Base-by-base conservation (phyloP, 75 land plant species). In the Pinus albicaulis region DNA sequence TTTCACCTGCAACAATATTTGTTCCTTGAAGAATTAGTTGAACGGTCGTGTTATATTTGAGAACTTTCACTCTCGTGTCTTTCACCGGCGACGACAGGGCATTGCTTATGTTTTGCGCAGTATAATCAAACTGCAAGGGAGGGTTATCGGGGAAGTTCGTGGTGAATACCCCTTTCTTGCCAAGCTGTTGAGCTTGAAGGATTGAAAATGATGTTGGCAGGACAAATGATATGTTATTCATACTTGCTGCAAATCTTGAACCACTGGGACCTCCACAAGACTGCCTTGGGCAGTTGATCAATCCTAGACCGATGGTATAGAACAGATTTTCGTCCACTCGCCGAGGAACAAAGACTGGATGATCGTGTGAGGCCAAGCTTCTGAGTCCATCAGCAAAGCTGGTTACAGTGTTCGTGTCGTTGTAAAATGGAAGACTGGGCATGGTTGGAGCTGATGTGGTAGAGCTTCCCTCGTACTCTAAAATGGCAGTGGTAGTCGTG, bases 21-120 rank as follows among this genome's bases (percentile, higher is more conserved):
- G 92, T 90, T 74, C 81, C 92, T 70, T 90, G 92, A 74, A 90
- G 73, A 14, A 90, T 82, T 10, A 90, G 79, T 87, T 92, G 88
- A 22, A 92, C 90, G 17, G 76, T 88, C 5, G 92, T 56, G 76
- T 89, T 87, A 79, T 77, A 92, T 1, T 83, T 71, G 25, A 92
- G 77, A 31, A 76, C 76, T 66, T 76, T 78, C 25, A 86, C 78
- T 76, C 82, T 79, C 8, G 92, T 92, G 31, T 75, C 90, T 36
- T 79, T 74, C 58, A 75, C 41, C 0, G 59, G 19, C 87, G 82
- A 48, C 56, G 38, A 15, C 84, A 80, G 78, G 86, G 81, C 63
- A 83, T 74, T 3, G 86, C 84, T 41, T 80, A 84, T 8, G 79
- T 74, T 20, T 90, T 38, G 41, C 0, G 41, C 92, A 0, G 95